These are phyloP conservation scores for Geranomyces variabilis DNA, from an alignment of 192 early-diverging fungal species.

Conservation along the genomic window DNA sequence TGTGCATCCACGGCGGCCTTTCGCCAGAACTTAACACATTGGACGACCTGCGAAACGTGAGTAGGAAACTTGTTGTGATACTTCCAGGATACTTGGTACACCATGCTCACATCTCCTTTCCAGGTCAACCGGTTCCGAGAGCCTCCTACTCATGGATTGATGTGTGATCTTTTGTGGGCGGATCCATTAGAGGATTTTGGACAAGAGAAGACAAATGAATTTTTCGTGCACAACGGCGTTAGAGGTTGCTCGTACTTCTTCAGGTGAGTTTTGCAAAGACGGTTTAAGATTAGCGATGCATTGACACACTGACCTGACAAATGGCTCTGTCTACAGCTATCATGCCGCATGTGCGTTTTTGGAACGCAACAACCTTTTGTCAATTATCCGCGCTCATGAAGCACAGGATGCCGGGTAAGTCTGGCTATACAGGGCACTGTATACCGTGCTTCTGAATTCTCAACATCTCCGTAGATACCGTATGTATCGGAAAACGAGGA, in stretches of 20 bases:
- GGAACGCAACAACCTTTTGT: constrained; percentile 90
- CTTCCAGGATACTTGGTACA: background rate
- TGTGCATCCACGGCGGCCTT: constrained; percentile 95
- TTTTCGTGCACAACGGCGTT: constrained; percentile 90
- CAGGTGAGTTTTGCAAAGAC: constrained; percentile 51
- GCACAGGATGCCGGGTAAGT: constrained; percentile 90
- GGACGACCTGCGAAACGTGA: constrained; percentile 72
- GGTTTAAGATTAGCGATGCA: background rate
- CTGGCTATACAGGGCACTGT: background rate
- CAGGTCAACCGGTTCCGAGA: constrained; percentile 91
- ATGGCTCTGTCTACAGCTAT: constrained; percentile 57
- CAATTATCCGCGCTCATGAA: constrained; percentile 96
- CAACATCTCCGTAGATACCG: constrained; percentile 59
- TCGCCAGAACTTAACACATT: constrained; percentile 91
- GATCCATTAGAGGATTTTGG: constrained; percentile 97
- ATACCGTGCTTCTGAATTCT: background rate
- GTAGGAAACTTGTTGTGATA: background rate
- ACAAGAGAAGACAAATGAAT: constrained; percentile 87
- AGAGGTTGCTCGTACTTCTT: constrained; percentile 96
- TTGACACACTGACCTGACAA: background rate
- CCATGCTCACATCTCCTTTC: background rate
- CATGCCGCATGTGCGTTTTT: constrained; percentile 91
- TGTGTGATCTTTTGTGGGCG: constrained; percentile 95
- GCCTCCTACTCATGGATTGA: constrained; percentile 89
- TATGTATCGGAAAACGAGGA: constrained; percentile 94